Conservation (phyloP, 1,284 basidiomycete genomes). For the Marasmius oreades region DNA sequence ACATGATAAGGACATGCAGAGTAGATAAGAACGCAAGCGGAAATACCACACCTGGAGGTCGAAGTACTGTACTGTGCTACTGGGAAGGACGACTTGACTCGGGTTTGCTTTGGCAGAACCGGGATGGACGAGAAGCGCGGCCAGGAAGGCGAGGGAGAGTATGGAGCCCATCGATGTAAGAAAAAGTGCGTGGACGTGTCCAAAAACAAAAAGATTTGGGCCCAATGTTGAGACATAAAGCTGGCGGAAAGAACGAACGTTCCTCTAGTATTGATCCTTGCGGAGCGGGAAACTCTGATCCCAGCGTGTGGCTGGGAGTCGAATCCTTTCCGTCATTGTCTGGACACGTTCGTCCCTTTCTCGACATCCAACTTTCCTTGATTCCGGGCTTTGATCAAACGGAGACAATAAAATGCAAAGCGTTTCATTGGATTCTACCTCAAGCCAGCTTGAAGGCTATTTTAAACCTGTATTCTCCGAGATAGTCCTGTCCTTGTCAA, state of each 20-base stretch:
- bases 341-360: background rate
- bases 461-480: background rate
- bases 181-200: background rate
- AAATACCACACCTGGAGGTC: constrained; percentile 42
- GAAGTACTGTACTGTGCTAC: constrained; percentile 20
- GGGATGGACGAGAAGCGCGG: constrained; percentile 3
- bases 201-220: background rate
- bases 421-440: background rate
- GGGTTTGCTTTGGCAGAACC: constrained; percentile 5
- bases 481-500: constrained; percentile 20
- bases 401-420: no score
- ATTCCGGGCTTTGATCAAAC: background rate
- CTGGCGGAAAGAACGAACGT: background rate
- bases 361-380: background rate
- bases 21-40: background rate
- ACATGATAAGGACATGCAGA: background rate
- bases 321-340: constrained; percentile 1
- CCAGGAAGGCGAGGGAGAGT: background rate
- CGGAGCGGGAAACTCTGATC: background rate
- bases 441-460: background rate
- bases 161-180: background rate
- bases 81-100: constrained; percentile 11
- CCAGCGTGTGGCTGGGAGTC: no score
- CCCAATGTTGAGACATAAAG: background rate
- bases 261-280: background rate